A percentile compares a stretch with the other conserved stretches of the same genome.
These are phyloP conservation scores for Teratosphaeria gauchensis DNA, from an alignment of 2,329 filamentous ascomycete species.

Conservation along the genomic window DNA sequence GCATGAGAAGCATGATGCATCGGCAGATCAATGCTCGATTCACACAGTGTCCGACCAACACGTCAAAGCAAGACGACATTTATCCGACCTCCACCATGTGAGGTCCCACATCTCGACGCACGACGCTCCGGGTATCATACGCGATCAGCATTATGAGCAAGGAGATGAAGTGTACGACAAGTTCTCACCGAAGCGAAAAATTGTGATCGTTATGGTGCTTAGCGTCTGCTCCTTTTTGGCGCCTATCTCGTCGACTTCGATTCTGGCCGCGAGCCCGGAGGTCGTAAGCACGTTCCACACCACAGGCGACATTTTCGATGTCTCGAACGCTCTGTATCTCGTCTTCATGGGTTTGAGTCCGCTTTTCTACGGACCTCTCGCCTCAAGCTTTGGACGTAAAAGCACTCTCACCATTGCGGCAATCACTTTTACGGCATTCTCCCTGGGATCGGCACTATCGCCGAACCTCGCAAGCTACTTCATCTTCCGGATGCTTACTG, in stretches of 20 bases:
- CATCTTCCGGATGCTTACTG: no score
- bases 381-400: conserved; percentile 39
- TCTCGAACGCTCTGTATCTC: conserved; percentile 67
- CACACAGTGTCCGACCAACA: background rate
- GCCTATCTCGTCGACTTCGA: conserved; percentile 63
- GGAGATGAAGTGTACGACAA: conserved; percentile 53
- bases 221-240: conserved; percentile 69
- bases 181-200: conserved; percentile 53
- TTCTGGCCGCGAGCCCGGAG: conserved; percentile 65
- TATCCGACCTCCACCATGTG: conserved; percentile 16
- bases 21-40: background rate
- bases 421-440: conserved; percentile 27
- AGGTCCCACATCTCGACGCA: conserved; percentile 23
- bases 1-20: background rate
- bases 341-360: conserved; percentile 63
- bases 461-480: no score
- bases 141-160: conserved; percentile 29
- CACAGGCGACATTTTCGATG: conserved; percentile 59
- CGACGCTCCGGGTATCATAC: conserved; percentile 12
- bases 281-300: conserved; percentile 50
- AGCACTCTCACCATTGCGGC: conserved; percentile 48
- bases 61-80: conserved; percentile 5
- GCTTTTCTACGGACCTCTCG: conserved; percentile 63
- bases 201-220: conserved; percentile 56
- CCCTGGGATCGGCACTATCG: no score